Conservation (phyloP, 805 yeast species). For the Yamadazyma takamatsuzukensis region DNA sequence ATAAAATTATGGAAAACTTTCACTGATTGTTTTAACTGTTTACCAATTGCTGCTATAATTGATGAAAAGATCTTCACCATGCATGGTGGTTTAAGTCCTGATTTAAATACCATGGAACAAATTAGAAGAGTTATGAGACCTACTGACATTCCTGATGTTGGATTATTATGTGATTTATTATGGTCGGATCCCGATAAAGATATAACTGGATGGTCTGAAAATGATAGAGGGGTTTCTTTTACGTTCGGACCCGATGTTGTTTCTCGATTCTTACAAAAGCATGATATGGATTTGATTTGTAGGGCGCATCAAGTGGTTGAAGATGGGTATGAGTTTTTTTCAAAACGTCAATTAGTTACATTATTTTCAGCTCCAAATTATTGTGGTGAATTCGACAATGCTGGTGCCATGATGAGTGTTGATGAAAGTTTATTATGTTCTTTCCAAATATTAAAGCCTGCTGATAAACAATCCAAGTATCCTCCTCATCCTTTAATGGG, state of each 20-base stretch:
- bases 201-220: slow-evolving; percentile 98
- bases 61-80: slow-evolving; percentile 97
- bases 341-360: slow-evolving; percentile 93
- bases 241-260: slow-evolving; percentile 99
- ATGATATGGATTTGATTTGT: slow-evolving; percentile 96
- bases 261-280: slow-evolving; percentile 91
- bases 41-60: slow-evolving; percentile 97
- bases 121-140: slow-evolving; percentile 99
- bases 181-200: slow-evolving; percentile 99
- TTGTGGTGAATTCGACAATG: slow-evolving; percentile 98
- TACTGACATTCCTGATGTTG: slow-evolving; percentile 97
- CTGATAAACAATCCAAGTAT: slow-evolving; percentile 85
- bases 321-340: slow-evolving; percentile 96
- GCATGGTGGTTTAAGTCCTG: slow-evolving; percentile 99
- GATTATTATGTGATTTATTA: slow-evolving; percentile 88
- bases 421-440: slow-evolving; percentile 95
- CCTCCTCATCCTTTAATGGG: slow-evolving; percentile 33
- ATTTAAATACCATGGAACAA: slow-evolving; percentile 96
- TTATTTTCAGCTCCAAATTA: slow-evolving; percentile 96
- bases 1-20: slow-evolving; percentile 98
- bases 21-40: slow-evolving; percentile 96
- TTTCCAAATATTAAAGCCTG: slow-evolving; percentile 95
- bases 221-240: slow-evolving; percentile 97
- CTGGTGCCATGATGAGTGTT: slow-evolving; percentile 99
- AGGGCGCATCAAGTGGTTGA: slow-evolving; percentile 99